Evolutionary conservation across 371 early-diverging fungal species (phyloP), one percentile per base, ranked within the genome.

Genomic region (Mortierella sp.): DNA sequence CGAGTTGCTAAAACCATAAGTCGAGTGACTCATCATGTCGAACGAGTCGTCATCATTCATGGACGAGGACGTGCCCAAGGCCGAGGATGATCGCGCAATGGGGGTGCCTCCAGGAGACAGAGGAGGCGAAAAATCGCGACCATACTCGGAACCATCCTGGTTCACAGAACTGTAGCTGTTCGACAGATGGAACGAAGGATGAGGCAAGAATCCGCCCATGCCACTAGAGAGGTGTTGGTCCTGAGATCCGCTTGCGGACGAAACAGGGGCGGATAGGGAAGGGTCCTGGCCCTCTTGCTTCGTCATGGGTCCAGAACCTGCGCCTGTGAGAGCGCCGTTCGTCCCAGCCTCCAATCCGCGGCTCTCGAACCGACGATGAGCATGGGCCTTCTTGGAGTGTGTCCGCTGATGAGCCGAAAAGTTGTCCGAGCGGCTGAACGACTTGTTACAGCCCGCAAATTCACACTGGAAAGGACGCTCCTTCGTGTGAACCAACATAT

Each of bases 341-440:
- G 62, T 46, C 19, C 57, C 63, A 7, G 19, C 21, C 37, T 75
- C 76, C 9, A 58, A 30, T 2, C 70, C 68, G 23, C 72, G 72
- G 46, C 63, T 62, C 16, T 72, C 72, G 50, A 72, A 77, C 6
- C 79, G 79, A 15, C 79, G 79, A 29, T 72, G 72, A 21, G 79
- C 72, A 37, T 62, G 19, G 11, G 72, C 66, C 64, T 79, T 79
- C 70, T 79, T 79, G 56, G 72, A 66, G 37, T 89, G 89, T 2
- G 89, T 87, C n/a, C 88, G 84, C 25, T 84, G 84, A 72, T 89
- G 89, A 26, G 89, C 88, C 62, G 87, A 85, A 63, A 87, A 89
- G 73, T 94, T 92, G 70, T 94, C 94, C n/a, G 91, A 91, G 28
- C 94, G 87, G 53, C 92, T 89, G 63, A 94, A 94, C 19, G 87